phyloP scores from a whole-genome alignment of 805 yeast genomes.

The Yarrowia sp. region DNA sequence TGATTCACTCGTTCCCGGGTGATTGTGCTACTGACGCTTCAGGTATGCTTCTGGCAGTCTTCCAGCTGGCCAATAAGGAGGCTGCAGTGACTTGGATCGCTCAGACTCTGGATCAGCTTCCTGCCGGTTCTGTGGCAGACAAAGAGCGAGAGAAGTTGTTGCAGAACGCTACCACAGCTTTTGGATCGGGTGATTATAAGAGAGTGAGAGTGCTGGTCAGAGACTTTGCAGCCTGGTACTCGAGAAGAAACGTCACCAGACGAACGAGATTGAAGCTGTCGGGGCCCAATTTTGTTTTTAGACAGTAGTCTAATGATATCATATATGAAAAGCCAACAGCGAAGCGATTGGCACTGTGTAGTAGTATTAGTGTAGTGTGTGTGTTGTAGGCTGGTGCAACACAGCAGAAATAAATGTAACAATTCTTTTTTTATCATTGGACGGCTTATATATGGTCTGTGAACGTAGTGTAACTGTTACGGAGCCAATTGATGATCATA shows the following conservation, averaged over 20 bases:
- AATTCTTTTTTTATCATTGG: too few species aligned
- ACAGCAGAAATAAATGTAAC: too few species aligned
- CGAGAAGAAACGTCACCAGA: constrained; percentile 62
- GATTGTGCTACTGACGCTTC: constrained; percentile 73
- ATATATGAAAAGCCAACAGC: too few species aligned
- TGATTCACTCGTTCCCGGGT: constrained; percentile 66
- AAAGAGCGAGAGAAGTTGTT: constrained; percentile 68
- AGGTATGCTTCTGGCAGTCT: constrained; percentile 64
- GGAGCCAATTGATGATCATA: too few species aligned
- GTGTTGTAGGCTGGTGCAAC: too few species aligned
- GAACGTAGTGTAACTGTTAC: too few species aligned
- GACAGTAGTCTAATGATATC: background rate
- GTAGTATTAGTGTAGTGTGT: too few species aligned
- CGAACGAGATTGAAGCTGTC: constrained; percentile 16
- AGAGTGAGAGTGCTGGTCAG: constrained; percentile 67
- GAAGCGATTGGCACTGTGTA: too few species aligned
- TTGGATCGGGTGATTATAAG: constrained; percentile 64
- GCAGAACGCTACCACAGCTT: constrained; percentile 32
- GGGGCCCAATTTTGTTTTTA: constrained; percentile 10
- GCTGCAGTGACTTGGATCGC: constrained; percentile 63
- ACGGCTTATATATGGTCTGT: too few species aligned
- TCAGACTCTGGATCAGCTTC: constrained; percentile 54
- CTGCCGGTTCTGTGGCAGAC: constrained; percentile 58
- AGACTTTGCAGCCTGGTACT: constrained; percentile 81
- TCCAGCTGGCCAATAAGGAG: constrained; percentile 45